Percentiles rank a stretch among this genome's conserved stretches.
Conservation (phyloP, 306 rosid genomes). For the Castanea sativa region DNA sequence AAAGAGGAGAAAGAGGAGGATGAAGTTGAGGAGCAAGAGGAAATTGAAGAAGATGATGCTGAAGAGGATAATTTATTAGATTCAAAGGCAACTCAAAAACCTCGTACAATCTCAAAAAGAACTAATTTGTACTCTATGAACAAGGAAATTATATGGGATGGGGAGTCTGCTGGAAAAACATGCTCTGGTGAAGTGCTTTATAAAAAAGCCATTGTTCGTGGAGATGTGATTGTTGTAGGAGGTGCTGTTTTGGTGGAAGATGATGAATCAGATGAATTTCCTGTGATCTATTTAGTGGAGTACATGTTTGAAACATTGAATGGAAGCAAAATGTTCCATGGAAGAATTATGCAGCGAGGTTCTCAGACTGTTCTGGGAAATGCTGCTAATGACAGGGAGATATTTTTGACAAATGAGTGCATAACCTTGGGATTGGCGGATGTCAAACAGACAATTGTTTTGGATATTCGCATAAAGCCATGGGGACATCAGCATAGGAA, state of each 20-base stretch:
- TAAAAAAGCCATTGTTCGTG: slow-evolving; percentile 51
- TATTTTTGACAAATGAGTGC: slow-evolving; percentile 84
- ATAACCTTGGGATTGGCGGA: slow-evolving; percentile 48
- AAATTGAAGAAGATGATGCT: slow-evolving; percentile 57
- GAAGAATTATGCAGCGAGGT: slow-evolving; percentile 72
- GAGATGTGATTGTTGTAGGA: slow-evolving; percentile 66
- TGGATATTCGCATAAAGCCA: slow-evolving; percentile 40
- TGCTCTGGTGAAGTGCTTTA: slow-evolving; percentile 53
- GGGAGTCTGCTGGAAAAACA: slow-evolving; percentile 52
- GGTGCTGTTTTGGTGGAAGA: slow-evolving; percentile 63
- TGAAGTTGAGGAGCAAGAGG: slow-evolving; percentile 81
- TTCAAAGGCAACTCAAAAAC: slow-evolving; percentile 39
- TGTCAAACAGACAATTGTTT: slow-evolving; percentile 45
- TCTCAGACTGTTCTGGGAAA: slow-evolving; percentile 88
- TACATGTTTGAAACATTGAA: slow-evolving; percentile 71
- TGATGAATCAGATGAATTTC: slow-evolving; percentile 51
- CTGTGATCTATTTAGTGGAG: slow-evolving; percentile 63
- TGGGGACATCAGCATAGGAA: slow-evolving; percentile 87
- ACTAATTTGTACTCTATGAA: slow-evolving; percentile 31
- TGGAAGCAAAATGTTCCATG: slow-evolving; percentile 81
- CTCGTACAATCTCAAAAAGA: slow-evolving; percentile 38
- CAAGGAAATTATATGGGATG: slow-evolving; percentile 64
- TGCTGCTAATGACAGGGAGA: slow-evolving; percentile 79
- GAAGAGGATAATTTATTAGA: slow-evolving; percentile 43
- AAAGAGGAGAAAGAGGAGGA: slow-evolving; percentile 73